These are phyloP conservation scores for Pezicula rhizophila DNA, from an alignment of 2,329 filamentous ascomycete genomes.

Conservation along the genomic window DNA sequence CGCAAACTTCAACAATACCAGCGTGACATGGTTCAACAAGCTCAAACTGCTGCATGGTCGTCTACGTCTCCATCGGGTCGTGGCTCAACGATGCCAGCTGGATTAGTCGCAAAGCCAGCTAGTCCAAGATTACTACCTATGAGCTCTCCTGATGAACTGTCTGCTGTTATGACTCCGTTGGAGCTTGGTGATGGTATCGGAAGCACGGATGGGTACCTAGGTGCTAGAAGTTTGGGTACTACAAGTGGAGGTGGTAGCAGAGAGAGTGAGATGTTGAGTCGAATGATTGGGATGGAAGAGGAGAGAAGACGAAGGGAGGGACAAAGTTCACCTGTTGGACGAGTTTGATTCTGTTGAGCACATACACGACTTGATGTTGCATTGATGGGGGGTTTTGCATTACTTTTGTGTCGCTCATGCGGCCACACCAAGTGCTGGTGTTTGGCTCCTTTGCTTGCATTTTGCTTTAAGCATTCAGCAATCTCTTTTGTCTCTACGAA, in stretches of 20 bases:
- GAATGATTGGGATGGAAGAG: slow-evolving; percentile 5
- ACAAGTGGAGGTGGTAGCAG: not conserved
- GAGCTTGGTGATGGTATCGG: slow-evolving; percentile 37
- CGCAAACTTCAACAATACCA: slow-evolving; percentile 52
- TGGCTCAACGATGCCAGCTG: slow-evolving; percentile 11
- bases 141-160: slow-evolving; percentile 45
- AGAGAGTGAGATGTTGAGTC: slow-evolving; percentile 7
- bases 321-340: not conserved
- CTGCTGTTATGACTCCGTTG: slow-evolving; percentile 49
- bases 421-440: slow-evolving; percentile 14
- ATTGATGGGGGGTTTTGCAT: too few relatives aligned
- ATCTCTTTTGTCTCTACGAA: too few relatives aligned
- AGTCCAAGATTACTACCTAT: slow-evolving; percentile 46
- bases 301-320: slow-evolving; percentile 4
- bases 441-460: not conserved
- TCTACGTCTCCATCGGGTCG: not conserved
- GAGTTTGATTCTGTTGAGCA: not conserved
- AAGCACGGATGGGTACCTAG: not conserved
- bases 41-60: slow-evolving; percentile 34
- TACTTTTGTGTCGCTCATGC: not conserved
- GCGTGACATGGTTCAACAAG: slow-evolving; percentile 55
- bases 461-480: too few relatives aligned
- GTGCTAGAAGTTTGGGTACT: not conserved
- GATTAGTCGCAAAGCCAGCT: slow-evolving; percentile 35
- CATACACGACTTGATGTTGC: too few relatives aligned